Evolutionary conservation across 2,329 filamentous ascomycete species (phyloP).

Genomic region (Xylariaceae sp.): DNA sequence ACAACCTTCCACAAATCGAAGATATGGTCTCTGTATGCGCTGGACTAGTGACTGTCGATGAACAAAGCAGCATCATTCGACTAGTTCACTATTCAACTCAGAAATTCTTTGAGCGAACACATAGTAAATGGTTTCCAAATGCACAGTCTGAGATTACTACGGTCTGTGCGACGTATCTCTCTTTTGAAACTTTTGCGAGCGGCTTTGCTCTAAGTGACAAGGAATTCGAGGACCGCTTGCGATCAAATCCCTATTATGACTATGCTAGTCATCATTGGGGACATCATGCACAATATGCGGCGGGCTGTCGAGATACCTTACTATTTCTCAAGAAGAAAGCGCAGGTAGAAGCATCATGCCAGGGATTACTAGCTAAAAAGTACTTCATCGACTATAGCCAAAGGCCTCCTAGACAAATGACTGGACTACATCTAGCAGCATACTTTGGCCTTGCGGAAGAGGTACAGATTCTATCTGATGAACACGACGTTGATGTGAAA

Average conservation of each 20-base stretch:
- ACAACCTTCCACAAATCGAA: conserved; percentile 44
- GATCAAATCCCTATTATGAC: neutral
- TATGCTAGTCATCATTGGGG: conserved; percentile 8
- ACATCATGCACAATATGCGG: conserved; percentile 3
- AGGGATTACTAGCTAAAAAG: neutral
- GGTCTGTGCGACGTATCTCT: neutral
- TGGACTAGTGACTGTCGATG: conserved; percentile 51
- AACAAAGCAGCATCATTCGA: conserved; percentile 47
- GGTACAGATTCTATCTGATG: too few species aligned
- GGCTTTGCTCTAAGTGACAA: neutral
- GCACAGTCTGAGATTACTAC: conserved; percentile 17
- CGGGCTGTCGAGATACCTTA: too few species aligned
- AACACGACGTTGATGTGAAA: too few species aligned
- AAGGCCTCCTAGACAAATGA: neutral
- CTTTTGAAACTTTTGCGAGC: neutral
- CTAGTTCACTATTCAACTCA: conserved; percentile 55
- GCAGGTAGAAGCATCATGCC: too few species aligned
- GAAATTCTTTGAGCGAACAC: conserved; percentile 49
- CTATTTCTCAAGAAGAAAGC: too few species aligned
- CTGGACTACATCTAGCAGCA: conserved; percentile 6
- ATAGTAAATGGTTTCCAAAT: conserved; percentile 41
- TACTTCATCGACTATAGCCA: neutral
- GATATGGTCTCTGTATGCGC: conserved; percentile 48
- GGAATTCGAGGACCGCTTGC: neutral
- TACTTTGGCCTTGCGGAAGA: conserved; percentile 18